Base-by-base conservation (phyloP, 176 grass and related monocot species). In the Ensete ventricosum region DNA sequence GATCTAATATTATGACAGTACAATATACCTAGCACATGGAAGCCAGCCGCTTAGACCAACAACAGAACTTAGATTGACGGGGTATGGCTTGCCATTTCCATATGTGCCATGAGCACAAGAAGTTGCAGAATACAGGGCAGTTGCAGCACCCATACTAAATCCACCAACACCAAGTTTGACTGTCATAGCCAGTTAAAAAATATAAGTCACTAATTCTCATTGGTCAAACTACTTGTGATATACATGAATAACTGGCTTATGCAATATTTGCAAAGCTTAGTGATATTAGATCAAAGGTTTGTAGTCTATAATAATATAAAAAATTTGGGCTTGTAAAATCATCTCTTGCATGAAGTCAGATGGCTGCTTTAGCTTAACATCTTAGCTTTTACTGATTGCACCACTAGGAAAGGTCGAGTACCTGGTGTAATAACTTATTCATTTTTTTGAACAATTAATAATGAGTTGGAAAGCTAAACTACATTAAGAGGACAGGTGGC, bases 11-110 rank as follows among this genome's bases (percentile, higher is more conserved):
- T 67, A 78, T 69, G 72, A 29, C 27, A 62, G 68, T 29, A 69
- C 82, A 87, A 78, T 21, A 73, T 54, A 99, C 95, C 88, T 86
- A 55, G 90, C 80, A 86, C 82, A 89, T 62, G 95, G 95, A 80
- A 99, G 95, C 95, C 95, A 99, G 24, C 95, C 95, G 81, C 95
- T 99, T 54, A 99, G 87, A 77, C 86, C 90, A 73, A 99, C 88
- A 67, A 83, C 88, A 67, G 80, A 73, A 82, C 81, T 87, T 85
- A 91, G 64, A 55, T 89, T 99, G 64, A 99, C 85, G 52, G 91
- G 73, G 50, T 94, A 99, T 81, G 88, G 75, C 76, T 91, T 99
- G 53, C 81, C 95, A 89, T 99, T 99, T 75, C 82, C 88, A 76
- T 94, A 99, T 86, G 86, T 94, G 79, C 91, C 95, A 81, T 89